Evolutionary conservation across 1,139 yeast species (phyloP).

Genomic region (Debaryomyces psychrophilus): DNA sequence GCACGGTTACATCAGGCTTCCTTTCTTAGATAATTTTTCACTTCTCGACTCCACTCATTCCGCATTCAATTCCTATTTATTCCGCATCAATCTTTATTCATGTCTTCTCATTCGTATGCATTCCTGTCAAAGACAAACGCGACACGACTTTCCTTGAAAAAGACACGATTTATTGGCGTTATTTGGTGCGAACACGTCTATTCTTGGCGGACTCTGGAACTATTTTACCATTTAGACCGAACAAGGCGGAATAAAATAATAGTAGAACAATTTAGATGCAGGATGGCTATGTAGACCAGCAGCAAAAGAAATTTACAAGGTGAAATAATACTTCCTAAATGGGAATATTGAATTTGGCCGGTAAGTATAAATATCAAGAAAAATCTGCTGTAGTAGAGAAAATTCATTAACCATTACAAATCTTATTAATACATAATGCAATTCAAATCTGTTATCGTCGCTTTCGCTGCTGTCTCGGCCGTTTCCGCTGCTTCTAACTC

Average conservation of each 20-base stretch:
- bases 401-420: constrained; percentile 8
- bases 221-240: neutral
- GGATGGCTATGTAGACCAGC: constrained; percentile 7
- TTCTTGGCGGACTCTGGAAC: neutral
- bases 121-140: constrained; percentile 6
- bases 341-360: neutral
- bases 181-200: too few species aligned
- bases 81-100: too few species aligned
- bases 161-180: constrained; percentile 1
- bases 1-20: neutral
- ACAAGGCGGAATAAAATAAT: constrained; percentile 6
- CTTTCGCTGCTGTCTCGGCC: constrained; percentile 14
- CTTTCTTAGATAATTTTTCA: neutral
- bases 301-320: constrained; percentile 1
- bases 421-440: constrained; percentile 14
- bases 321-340: constrained; percentile 7
- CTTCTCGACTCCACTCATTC: neutral
- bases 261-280: neutral
- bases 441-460: constrained; percentile 14
- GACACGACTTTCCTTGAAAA: neutral
- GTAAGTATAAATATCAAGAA: constrained; percentile 4
- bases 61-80: neutral
- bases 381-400: neutral
- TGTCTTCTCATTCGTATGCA: too few species aligned
- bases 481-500: constrained; percentile 14